phyloP scores from a whole-genome alignment of 2,329 filamentous ascomycete genomes.

The Colletotrichum spaethianum region DNA sequence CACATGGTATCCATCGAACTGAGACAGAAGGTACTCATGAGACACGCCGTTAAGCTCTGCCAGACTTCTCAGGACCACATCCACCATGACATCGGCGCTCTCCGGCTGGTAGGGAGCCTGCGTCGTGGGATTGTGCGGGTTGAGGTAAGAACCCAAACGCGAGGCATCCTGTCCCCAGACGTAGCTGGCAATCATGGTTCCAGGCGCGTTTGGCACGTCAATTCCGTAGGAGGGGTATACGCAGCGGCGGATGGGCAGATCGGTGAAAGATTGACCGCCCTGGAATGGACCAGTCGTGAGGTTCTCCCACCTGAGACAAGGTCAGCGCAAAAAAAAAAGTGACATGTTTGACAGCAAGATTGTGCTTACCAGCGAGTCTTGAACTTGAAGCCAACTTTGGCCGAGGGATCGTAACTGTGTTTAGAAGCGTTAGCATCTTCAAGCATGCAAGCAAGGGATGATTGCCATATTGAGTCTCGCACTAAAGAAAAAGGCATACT shows the following conservation, averaged over 20 bases:
- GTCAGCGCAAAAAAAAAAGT: not conserved
- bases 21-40: conserved; percentile 39
- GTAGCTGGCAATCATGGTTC: conserved; percentile 47
- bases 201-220: conserved; percentile 42
- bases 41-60: conserved; percentile 45
- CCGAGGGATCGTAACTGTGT: conserved; percentile 46
- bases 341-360: not conserved
- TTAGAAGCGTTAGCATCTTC: not conserved
- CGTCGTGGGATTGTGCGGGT: conserved; percentile 41
- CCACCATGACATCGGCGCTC: conserved; percentile 42
- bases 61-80: conserved; percentile 42
- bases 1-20: conserved; percentile 43
- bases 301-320: conserved; percentile 42
- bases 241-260: conserved; percentile 50
- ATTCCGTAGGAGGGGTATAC: conserved; percentile 52
- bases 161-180: conserved; percentile 46
- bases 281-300: conserved; percentile 43
- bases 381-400: conserved; percentile 50
- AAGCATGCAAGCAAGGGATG: no score
- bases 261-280: conserved; percentile 47
- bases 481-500: conserved; percentile 22
- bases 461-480: not conserved
- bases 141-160: conserved; percentile 46
- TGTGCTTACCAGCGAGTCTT: conserved; percentile 46
- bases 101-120: conserved; percentile 41